phyloP scores from a whole-genome alignment of 176 grass and related monocot genomes.

The Eragrostis nindensis region DNA sequence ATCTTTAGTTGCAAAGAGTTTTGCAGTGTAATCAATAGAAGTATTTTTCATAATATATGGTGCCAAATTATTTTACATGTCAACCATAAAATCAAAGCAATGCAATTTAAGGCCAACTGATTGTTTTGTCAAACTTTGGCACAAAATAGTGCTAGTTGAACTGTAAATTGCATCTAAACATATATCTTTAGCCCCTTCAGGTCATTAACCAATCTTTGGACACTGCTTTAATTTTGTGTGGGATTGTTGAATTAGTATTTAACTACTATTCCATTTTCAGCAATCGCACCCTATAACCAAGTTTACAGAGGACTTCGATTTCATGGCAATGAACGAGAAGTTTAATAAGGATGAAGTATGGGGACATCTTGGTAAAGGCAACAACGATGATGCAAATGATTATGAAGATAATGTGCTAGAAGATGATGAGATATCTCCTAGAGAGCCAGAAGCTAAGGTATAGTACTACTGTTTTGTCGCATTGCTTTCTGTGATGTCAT shows the following conservation, averaged over 20 bases:
- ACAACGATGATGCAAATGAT: conserved; percentile 58
- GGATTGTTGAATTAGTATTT: conserved; percentile 13
- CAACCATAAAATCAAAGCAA: background rate
- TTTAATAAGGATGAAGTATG: conserved; percentile 99
- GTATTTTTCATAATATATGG: background rate
- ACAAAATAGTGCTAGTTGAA: conserved; percentile 19
- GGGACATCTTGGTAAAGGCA: conserved; percentile 93
- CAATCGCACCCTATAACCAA: conserved; percentile 60
- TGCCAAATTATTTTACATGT: conserved; percentile 8
- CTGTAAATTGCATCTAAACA: background rate
- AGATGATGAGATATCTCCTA: conserved; percentile 58
- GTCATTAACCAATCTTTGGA: background rate
- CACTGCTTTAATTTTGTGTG: conserved; percentile 27
- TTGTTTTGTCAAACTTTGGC: background rate
- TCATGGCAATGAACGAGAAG: conserved; percentile 98
- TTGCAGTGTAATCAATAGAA: background rate
- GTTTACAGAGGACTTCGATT: conserved; percentile 94
- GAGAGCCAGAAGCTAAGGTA: conserved; percentile 57
- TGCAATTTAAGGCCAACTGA: background rate
- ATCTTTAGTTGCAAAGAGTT: background rate
- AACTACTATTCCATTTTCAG: conserved; percentile 44
- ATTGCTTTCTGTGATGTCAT: background rate
- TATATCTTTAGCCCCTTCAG: background rate
- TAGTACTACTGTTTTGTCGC: background rate
- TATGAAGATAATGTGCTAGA: conserved; percentile 63